phyloP scores from a whole-genome alignment of 306 rosid species.

The Nissolia schottii region DNA sequence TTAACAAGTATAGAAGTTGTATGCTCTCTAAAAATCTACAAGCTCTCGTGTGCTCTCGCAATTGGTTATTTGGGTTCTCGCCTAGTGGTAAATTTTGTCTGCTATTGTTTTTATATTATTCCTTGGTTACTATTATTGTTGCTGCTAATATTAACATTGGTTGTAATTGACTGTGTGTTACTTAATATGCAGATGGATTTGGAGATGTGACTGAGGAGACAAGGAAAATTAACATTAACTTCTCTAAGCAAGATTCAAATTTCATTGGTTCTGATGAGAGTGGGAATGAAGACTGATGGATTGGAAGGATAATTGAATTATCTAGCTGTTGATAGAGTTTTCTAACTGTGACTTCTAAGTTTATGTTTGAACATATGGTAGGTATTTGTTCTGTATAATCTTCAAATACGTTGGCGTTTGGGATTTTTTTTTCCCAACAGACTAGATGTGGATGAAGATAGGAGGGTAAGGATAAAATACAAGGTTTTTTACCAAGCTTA shows the following conservation, averaged over 20 bases:
- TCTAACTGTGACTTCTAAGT: not conserved
- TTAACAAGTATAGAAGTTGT: not conserved
- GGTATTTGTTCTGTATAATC: not conserved
- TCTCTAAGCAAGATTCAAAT: not conserved
- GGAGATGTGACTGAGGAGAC: slow-evolving; percentile 7
- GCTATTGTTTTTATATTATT: not conserved
- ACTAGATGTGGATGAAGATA: not conserved
- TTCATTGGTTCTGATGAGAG: not conserved
- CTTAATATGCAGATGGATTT: not conserved
- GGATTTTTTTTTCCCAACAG: not conserved
- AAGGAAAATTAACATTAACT: not conserved
- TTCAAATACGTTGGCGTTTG: not conserved
- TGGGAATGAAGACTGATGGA: not conserved
- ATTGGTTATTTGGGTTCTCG: slow-evolving; percentile 19
- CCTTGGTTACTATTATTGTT: not conserved
- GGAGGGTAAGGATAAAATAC: not conserved
- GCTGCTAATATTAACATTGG: not conserved
- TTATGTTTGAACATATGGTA: not conserved
- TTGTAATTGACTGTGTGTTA: not conserved
- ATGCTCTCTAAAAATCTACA: slow-evolving; percentile 6
- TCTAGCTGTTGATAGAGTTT: not conserved
- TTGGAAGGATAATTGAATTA: not conserved
- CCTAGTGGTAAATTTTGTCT: not conserved
- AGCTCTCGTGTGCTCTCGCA: slow-evolving; percentile 8
- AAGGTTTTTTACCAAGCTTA: not conserved